These are phyloP conservation scores for Apiospora koreana DNA, from an alignment of 2,329 filamentous ascomycete species.

Conservation along the genomic window DNA sequence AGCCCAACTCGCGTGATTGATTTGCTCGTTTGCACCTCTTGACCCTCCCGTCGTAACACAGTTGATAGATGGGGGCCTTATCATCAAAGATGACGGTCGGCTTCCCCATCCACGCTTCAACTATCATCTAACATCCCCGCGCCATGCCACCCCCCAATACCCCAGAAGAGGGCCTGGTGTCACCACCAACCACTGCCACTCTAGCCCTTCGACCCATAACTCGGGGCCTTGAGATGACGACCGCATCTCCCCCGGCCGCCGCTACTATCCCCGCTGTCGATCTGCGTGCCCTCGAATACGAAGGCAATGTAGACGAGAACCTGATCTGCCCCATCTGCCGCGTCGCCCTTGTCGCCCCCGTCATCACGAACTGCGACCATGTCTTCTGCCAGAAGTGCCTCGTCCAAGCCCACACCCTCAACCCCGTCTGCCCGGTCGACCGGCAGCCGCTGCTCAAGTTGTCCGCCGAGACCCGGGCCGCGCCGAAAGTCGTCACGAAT, in stretches of 20 bases:
- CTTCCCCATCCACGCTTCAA: background rate
- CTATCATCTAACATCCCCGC: background rate
- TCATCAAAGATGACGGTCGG: background rate
- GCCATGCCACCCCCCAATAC: slow-evolving; percentile 38
- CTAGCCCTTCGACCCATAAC: slow-evolving; percentile 28
- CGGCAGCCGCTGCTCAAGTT: slow-evolving; percentile 41
- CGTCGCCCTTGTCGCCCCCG: slow-evolving; percentile 59
- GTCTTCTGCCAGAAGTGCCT: slow-evolving; percentile 65
- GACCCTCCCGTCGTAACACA: too few species aligned
- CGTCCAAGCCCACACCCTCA: slow-evolving; percentile 41
- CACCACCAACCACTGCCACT: slow-evolving; percentile 17
- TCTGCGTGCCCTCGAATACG: slow-evolving; percentile 47
- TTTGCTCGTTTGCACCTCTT: background rate
- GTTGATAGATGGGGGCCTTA: background rate
- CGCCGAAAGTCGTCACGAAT: slow-evolving; percentile 53
- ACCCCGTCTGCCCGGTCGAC: slow-evolving; percentile 58
- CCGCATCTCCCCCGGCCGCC: background rate
- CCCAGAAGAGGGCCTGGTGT: slow-evolving; percentile 33
- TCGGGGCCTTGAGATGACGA: slow-evolving; percentile 16
- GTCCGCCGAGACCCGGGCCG: slow-evolving; percentile 31
- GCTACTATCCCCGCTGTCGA: slow-evolving; percentile 34
- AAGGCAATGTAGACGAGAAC: slow-evolving; percentile 44
- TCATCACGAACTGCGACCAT: slow-evolving; percentile 65
- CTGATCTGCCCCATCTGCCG: slow-evolving; percentile 59
- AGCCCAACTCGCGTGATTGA: background rate